Conservation (phyloP, 495 filamentous ascomycete genomes). For the Aspergillus bertholletiae region DNA sequence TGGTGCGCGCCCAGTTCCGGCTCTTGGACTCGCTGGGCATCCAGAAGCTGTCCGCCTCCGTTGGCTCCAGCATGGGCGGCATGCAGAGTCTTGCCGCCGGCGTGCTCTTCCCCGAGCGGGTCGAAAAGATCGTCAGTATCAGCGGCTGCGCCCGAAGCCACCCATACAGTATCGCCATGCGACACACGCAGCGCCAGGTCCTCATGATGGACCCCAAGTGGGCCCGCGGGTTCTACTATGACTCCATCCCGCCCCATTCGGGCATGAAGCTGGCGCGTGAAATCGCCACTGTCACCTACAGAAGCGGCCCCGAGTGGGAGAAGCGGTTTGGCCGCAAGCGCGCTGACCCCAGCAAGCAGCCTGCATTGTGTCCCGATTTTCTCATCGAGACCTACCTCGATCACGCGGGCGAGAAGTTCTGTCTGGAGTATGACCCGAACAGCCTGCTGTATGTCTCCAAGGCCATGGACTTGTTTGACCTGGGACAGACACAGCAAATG, state of each 20-base stretch:
- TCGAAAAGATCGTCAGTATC: slow-evolving; percentile 81
- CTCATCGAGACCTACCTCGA: slow-evolving; percentile 98
- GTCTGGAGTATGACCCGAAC: slow-evolving; percentile 96
- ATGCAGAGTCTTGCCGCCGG: slow-evolving; percentile 96
- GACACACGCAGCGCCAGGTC: slow-evolving; percentile 96
- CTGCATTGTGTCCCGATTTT: slow-evolving; percentile 94
- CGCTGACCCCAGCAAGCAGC: slow-evolving; percentile 80
- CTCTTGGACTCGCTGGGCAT: slow-evolving; percentile 80
- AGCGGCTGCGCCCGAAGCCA: slow-evolving; percentile 93
- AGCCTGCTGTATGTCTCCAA: slow-evolving; percentile 96
- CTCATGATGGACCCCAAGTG: slow-evolving; percentile 98
- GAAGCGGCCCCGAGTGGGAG: slow-evolving; percentile 97
- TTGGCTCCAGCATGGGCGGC: slow-evolving; percentile 95
- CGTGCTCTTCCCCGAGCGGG: slow-evolving; percentile 76
- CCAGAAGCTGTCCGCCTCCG: slow-evolving; percentile 80
- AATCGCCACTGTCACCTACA: slow-evolving; percentile 96
- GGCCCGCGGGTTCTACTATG: slow-evolving; percentile 96
- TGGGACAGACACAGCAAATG: slow-evolving; percentile 65
- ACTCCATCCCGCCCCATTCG: slow-evolving; percentile 80
- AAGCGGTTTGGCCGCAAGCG: slow-evolving; percentile 85
- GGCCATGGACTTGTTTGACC: slow-evolving; percentile 97
- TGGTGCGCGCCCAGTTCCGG: slow-evolving; percentile 93
- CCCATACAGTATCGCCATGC: slow-evolving; percentile 97
- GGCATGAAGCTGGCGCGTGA: slow-evolving; percentile 98
- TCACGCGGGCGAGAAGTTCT: slow-evolving; percentile 98